phyloP scores from a whole-genome alignment of 1,284 basidiomycete genomes.

The Rhizoctonia solani region DNA sequence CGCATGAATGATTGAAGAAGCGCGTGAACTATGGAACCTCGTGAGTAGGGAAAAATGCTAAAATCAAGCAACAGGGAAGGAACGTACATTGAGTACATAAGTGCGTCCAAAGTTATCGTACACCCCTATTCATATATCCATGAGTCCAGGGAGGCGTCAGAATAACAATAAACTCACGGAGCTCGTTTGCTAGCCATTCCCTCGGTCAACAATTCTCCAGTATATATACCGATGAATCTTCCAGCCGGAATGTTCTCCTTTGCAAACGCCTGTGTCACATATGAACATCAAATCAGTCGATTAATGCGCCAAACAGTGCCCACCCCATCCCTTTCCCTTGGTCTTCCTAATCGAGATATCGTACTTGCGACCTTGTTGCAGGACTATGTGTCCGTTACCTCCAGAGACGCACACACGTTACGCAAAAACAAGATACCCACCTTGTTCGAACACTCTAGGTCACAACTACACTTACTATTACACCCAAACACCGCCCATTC shows the following conservation, averaged over 20 bases:
- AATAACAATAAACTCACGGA: too few relatives aligned
- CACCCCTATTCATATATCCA: constrained; percentile 55
- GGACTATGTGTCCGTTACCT: constrained; percentile 68
- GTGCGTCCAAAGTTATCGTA: constrained; percentile 81
- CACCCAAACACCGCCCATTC: constrained; percentile 82
- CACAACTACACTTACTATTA: constrained; percentile 79
- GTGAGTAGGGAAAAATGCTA: too few relatives aligned
- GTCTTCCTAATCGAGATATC: constrained; percentile 70
- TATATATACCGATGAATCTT: constrained; percentile 80
- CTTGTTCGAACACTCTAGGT: constrained; percentile 77
- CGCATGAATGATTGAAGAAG: constrained; percentile 86
- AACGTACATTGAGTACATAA: constrained; percentile 84
- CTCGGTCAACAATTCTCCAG: constrained; percentile 80
- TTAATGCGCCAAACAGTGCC: background rate
- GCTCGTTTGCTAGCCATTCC: constrained; percentile 69
- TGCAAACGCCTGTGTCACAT: constrained; percentile 64
- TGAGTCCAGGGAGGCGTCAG: too few relatives aligned
- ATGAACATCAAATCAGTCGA: background rate
- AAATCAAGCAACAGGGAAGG: constrained; percentile 63
- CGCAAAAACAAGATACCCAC: constrained; percentile 53
- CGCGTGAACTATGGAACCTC: constrained; percentile 63
- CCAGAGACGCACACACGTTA: constrained; percentile 1
- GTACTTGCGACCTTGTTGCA: constrained; percentile 74
- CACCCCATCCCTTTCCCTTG: constrained; percentile 44
- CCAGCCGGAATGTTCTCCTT: constrained; percentile 66